Percentiles rank a stretch among this genome's conserved stretches.
These are phyloP conservation scores for Xanthoconium purpureum DNA, from an alignment of 768 basidiomycete species.

Conservation along the genomic window DNA sequence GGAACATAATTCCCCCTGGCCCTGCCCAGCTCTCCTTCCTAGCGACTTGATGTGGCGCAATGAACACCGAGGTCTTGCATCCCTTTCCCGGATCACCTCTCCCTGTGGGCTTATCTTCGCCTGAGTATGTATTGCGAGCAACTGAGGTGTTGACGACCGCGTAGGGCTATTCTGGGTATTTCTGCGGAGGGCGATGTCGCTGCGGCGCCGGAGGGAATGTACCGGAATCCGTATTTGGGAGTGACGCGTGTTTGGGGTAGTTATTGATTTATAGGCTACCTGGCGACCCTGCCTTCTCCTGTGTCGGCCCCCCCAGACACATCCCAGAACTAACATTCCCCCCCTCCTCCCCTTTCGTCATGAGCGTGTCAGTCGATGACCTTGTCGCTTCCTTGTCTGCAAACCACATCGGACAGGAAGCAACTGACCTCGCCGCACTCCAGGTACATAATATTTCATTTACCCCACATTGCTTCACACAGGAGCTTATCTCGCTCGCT, in stretches of 20 bases:
- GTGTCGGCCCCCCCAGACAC: constrained; percentile 2
- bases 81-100: too few relatives aligned
- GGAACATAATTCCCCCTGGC: too few relatives aligned
- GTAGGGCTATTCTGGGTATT: too few relatives aligned
- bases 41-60: too few relatives aligned
- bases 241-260: constrained; percentile 25
- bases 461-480: constrained; percentile 15
- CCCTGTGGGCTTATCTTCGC: too few relatives aligned
- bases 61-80: too few relatives aligned
- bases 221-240: constrained; percentile 13
- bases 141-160: constrained; percentile 5
- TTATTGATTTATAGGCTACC: constrained; percentile 1
- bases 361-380: constrained; percentile 50
- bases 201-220: not conserved
- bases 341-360: constrained; percentile 21
- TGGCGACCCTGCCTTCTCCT: constrained; percentile 13
- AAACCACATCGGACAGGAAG: constrained; percentile 52
- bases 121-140: not conserved
- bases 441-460: constrained; percentile 34
- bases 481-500: constrained; percentile 16
- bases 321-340: not conserved
- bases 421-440: constrained; percentile 46
- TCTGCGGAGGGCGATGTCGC: not conserved
- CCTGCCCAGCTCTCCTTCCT: too few relatives aligned
- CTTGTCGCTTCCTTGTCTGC: constrained; percentile 46